phyloP scores from a whole-genome alignment of 1,284 basidiomycete genomes.

The Erythrobasidium hasegawianum region DNA sequence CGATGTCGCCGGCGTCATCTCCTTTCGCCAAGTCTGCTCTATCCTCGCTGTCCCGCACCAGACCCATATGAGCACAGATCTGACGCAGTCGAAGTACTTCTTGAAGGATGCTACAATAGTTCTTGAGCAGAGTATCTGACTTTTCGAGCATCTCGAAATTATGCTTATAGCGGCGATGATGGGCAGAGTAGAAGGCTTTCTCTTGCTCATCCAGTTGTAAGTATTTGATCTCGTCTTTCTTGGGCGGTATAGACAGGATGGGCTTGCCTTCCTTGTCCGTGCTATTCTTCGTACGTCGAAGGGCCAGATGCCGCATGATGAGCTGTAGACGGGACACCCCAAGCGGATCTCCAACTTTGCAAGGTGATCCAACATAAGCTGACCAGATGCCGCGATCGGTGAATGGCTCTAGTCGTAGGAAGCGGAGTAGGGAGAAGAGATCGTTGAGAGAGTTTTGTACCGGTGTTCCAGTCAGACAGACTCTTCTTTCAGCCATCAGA shows the following conservation, averaged over 20 bases:
- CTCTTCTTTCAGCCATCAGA: constrained; percentile 82
- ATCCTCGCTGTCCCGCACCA: constrained; percentile 60
- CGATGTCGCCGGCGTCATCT: constrained; percentile 59
- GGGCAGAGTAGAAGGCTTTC: constrained; percentile 77
- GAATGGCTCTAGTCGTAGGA: constrained; percentile 85
- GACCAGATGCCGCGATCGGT: constrained; percentile 92
- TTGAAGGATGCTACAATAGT: constrained; percentile 95
- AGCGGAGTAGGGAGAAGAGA: constrained; percentile 92
- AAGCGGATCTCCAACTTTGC: constrained; percentile 84
- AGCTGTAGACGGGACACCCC: constrained; percentile 91
- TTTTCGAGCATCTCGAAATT: constrained; percentile 83
- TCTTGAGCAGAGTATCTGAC: constrained; percentile 89
- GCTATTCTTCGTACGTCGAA: constrained; percentile 92
- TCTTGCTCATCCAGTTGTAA: constrained; percentile 82
- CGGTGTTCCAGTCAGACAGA: constrained; percentile 94
- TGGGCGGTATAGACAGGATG: constrained; percentile 82
- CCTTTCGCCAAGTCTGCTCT: constrained; percentile 51
- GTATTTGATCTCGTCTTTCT: constrained; percentile 75
- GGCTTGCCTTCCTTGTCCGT: constrained; percentile 72
- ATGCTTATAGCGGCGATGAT: constrained; percentile 81
- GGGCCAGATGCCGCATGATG: constrained; percentile 93
- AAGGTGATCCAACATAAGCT: constrained; percentile 83
- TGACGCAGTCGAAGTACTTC: constrained; percentile 91
- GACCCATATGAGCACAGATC: constrained; percentile 93
- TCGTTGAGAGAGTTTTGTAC: constrained; percentile 99